Evolutionary conservation across 2,329 filamentous ascomycete species (phyloP).

Genomic region (Neofusicoccum umdonicola): DNA sequence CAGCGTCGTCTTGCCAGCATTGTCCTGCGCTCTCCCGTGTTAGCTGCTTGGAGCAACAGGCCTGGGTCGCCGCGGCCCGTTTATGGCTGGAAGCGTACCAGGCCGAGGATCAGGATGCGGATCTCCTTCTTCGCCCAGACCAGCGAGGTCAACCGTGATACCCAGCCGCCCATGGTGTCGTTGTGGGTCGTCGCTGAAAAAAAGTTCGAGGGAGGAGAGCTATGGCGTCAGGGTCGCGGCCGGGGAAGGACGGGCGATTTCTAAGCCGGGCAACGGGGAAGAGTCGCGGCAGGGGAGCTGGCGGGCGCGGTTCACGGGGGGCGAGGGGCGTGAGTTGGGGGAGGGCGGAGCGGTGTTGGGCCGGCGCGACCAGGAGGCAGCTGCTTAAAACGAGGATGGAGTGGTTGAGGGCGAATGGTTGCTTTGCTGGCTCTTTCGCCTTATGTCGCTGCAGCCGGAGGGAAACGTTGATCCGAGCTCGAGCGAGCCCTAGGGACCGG

Average conservation of each 20-base stretch:
- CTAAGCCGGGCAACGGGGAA: neutral
- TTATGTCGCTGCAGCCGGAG: constrained; percentile 3
- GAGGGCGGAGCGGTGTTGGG: neutral
- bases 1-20: constrained; percentile 96
- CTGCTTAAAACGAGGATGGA: constrained; percentile 1
- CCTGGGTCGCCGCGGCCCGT: neutral
- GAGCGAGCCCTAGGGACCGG: constrained; percentile 6
- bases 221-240: constrained; percentile 17
- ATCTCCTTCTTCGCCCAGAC: constrained; percentile 97
- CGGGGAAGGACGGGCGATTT: constrained; percentile 10
- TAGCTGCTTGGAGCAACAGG: neutral
- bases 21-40: constrained; percentile 63
- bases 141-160: constrained; percentile 64
- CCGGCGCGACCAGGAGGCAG: neutral
- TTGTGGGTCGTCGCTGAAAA: neutral
- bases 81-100: constrained; percentile 59
- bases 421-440: constrained; percentile 17
- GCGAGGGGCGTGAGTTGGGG: neutral
- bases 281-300: neutral
- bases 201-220: constrained; percentile 2
- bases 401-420: constrained; percentile 10
- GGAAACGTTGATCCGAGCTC: constrained; percentile 7
- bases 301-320: neutral
- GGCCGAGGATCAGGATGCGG: constrained; percentile 86
- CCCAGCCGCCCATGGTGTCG: constrained; percentile 52